These are phyloP conservation scores for Fusarium verrucosum DNA, from an alignment of 2,329 filamentous ascomycete genomes.

Conservation along the genomic window DNA sequence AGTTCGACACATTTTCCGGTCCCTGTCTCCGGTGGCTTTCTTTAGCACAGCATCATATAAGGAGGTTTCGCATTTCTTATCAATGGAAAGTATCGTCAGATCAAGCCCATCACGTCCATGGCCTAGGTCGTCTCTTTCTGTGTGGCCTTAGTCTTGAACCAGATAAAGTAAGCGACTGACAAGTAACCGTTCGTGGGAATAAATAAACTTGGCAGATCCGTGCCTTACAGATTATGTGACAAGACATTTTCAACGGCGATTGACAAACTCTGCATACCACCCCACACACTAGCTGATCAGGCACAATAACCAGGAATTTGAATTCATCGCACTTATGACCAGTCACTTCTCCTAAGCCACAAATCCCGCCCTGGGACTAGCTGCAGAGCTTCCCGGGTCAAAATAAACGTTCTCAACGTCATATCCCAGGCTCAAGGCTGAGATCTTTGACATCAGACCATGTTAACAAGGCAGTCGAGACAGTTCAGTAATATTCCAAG, in stretches of 20 bases:
- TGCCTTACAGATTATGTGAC: slow-evolving; percentile 4
- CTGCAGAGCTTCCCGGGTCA: background rate
- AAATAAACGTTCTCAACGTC: background rate
- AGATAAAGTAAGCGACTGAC: background rate
- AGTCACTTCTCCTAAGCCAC: background rate
- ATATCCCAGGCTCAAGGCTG: background rate
- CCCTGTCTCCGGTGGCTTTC: slow-evolving; percentile 15
- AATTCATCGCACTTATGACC: background rate
- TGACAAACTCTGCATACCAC: background rate
- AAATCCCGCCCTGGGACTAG: background rate
- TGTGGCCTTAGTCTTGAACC: background rate
- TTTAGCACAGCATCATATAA: slow-evolving; percentile 4
- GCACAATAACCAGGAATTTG: background rate
- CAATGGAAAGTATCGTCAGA: background rate
- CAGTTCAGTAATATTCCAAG: background rate
- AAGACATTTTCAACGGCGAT: slow-evolving; percentile 3
- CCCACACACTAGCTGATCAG: background rate
- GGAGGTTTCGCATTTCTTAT: slow-evolving; percentile 2
- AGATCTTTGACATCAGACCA: background rate
- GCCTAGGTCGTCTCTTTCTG: background rate
- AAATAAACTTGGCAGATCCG: slow-evolving; percentile 20
- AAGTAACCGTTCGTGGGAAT: background rate
- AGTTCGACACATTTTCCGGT: slow-evolving; percentile 9
- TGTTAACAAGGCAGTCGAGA: accelerated
- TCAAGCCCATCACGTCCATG: background rate